Evolutionary conservation across 179 eudicot species (phyloP).

Genomic region (Corrigiola litoralis): DNA sequence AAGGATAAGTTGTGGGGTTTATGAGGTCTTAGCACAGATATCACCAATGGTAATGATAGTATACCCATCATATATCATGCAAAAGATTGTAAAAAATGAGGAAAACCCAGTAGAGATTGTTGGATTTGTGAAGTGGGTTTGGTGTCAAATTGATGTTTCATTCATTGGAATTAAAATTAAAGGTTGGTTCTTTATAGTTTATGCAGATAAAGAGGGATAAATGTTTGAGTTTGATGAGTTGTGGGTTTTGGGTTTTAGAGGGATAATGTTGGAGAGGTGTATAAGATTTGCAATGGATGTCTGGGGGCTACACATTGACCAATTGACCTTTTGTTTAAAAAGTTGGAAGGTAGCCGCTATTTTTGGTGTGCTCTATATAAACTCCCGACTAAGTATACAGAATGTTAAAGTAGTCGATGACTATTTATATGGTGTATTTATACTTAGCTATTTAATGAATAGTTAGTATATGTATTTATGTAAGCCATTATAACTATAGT

Average conservation of each 20-base stretch:
- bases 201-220: background rate
- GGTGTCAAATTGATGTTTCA: background rate
- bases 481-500: no score
- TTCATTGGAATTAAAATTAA: background rate
- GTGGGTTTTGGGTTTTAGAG: conserved; percentile 15
- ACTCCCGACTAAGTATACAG: no score
- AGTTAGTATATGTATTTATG: no score
- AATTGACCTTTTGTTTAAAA: no score
- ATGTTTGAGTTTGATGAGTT: background rate
- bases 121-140: conserved; percentile 2
- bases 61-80: conserved; percentile 44
- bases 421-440: no score
- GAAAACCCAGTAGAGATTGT: background rate
- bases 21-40: conserved; percentile 70
- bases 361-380: no score
- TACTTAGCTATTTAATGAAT: no score
- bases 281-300: background rate
- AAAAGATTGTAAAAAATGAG: background rate
- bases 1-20: conserved; percentile 39
- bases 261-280: conserved; percentile 21
- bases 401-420: no score
- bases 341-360: no score
- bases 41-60: conserved; percentile 56
- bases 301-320: no score
- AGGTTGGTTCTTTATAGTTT: background rate